Conservation (phyloP, 176 grass and related monocot species). For the Zizania latifolia region DNA sequence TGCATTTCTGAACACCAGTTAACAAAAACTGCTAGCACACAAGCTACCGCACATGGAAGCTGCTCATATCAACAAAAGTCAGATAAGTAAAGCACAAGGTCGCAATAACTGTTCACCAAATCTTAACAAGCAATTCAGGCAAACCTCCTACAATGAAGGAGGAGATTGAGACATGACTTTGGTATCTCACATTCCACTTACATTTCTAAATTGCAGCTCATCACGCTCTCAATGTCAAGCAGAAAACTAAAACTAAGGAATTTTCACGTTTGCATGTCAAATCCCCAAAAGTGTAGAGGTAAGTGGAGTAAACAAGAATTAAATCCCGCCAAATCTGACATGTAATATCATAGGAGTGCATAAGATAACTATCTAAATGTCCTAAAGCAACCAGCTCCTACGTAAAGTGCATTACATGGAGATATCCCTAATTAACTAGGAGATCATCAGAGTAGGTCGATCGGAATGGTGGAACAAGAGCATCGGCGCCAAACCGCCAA, state of each 20-base stretch:
- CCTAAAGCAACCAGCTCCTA: neutral
- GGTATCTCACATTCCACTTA: neutral
- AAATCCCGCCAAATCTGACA: neutral
- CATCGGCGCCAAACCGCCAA: neutral
- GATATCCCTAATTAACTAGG: neutral
- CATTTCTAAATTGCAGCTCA: neutral
- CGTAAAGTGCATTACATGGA: neutral
- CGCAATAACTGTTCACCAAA: neutral
- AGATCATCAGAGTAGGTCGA: neutral
- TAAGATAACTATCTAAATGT: neutral
- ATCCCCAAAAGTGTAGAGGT: neutral
- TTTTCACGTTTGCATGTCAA: neutral
- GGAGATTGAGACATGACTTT: neutral
- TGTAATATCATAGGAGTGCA: neutral
- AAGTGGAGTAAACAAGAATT: neutral
- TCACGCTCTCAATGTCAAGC: neutral
- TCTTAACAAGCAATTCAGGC: neutral
- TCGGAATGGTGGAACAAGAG: neutral
- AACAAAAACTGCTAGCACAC: neutral
- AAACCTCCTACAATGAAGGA: neutral
- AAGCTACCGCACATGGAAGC: neutral
- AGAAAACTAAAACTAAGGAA: neutral
- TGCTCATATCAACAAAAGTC: neutral
- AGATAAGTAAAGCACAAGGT: neutral
- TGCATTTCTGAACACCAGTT: neutral